Conservation (phyloP, 2,329 filamentous ascomycete genomes). For the Hypoxylon sp. region DNA sequence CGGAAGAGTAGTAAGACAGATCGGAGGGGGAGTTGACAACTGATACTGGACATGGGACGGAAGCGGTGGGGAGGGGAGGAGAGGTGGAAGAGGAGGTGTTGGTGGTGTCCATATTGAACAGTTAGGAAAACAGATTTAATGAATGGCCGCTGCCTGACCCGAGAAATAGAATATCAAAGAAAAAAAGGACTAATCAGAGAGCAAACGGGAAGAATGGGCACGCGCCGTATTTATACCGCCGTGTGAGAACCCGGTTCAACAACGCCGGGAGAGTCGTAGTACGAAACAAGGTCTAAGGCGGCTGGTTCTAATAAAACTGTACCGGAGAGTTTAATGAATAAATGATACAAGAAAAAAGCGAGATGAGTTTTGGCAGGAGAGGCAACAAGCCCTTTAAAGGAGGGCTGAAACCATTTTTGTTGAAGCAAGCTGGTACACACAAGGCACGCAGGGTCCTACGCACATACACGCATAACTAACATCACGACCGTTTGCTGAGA, state of each 20-base stretch:
- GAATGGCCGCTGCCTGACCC: slow-evolving; percentile 23
- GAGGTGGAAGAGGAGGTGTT: slow-evolving; percentile 28
- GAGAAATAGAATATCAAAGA: slow-evolving; percentile 42
- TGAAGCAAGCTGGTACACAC: slow-evolving; percentile 33
- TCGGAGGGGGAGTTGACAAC: slow-evolving; percentile 49
- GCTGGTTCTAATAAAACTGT: slow-evolving; percentile 16
- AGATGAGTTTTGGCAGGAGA: not conserved
- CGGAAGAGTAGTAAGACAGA: slow-evolving; percentile 53
- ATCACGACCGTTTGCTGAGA: slow-evolving; percentile 55
- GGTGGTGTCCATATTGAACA: slow-evolving; percentile 49
- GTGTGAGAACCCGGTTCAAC: slow-evolving; percentile 34
- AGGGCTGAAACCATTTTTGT: slow-evolving; percentile 21
- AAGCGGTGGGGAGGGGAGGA: slow-evolving; percentile 39
- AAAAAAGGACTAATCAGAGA: slow-evolving; percentile 30
- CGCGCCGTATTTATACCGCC: slow-evolving; percentile 51
- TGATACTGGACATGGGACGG: slow-evolving; percentile 35
- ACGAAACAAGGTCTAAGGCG: slow-evolving; percentile 19
- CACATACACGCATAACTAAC: slow-evolving; percentile 36
- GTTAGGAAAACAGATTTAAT: slow-evolving; percentile 24
- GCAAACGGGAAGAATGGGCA: slow-evolving; percentile 53
- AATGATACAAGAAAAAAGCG: not conserved
- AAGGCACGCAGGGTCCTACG: slow-evolving; percentile 4
- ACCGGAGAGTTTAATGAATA: slow-evolving; percentile 1
- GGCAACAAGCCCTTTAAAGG: slow-evolving; percentile 16
- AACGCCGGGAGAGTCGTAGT: slow-evolving; percentile 29